These are phyloP conservation scores for Aspergillus chevalieri DNA, from an alignment of 2,329 filamentous ascomycete genomes.

Conservation along the genomic window DNA sequence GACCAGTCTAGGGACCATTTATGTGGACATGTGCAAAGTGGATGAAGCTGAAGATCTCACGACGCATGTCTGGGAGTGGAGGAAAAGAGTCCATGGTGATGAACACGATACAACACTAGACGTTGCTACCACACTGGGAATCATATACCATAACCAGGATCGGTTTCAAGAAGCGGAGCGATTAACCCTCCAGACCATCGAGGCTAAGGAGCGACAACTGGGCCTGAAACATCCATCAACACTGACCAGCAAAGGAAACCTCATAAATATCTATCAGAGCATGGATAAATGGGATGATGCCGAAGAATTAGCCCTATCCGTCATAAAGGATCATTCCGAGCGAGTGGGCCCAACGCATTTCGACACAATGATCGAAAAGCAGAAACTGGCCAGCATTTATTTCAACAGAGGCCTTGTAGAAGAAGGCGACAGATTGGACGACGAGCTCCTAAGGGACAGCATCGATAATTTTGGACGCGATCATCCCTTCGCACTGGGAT, in stretches of 20 bases:
- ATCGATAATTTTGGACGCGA: constrained; percentile 7
- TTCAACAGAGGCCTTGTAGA: constrained; percentile 1
- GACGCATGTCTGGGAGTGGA: too few species aligned
- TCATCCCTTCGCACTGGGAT: constrained; percentile 7
- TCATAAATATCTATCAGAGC: neutral
- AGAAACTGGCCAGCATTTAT: neutral
- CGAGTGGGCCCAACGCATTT: neutral
- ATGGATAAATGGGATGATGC: neutral
- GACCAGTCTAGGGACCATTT: too few species aligned
- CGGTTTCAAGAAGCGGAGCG: constrained; percentile 27
- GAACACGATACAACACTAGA: too few species aligned
- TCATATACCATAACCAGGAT: too few species aligned
- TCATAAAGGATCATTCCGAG: neutral
- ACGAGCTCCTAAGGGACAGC: constrained; percentile 6
- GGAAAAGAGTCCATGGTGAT: too few species aligned
- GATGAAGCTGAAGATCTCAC: too few species aligned
- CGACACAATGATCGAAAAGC: neutral
- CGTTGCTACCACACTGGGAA: too few species aligned
- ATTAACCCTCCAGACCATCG: constrained; percentile 10
- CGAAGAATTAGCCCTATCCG: too few species aligned
- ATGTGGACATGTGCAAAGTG: too few species aligned
- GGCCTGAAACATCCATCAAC: constrained; percentile 9
- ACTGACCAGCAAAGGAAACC: constrained; percentile 37
- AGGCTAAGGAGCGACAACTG: constrained; percentile 5
- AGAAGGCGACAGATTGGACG: constrained; percentile 5